Evolutionary conservation across 1,139 yeast species (phyloP).

Genomic region (Geotrichum macrosporum): DNA sequence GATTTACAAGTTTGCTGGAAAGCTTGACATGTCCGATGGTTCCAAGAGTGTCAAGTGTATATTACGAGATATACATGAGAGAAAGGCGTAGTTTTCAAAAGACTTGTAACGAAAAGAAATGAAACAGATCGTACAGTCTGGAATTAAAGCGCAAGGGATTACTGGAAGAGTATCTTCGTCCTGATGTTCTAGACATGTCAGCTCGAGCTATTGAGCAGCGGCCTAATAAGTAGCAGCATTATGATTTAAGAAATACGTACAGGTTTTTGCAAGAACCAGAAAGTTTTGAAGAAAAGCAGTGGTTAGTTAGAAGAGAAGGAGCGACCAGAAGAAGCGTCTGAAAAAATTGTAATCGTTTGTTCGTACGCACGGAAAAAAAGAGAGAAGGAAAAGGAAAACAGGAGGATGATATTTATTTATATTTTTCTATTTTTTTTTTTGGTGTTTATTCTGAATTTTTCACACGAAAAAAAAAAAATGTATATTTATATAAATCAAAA

Average conservation of each 20-base stretch:
- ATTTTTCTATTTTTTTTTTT: too few species aligned
- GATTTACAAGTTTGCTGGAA: neutral
- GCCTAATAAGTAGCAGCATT: neutral
- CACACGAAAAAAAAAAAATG: too few species aligned
- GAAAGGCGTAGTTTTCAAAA: neutral
- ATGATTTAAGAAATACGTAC: conserved; percentile 3
- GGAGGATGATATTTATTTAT: too few species aligned
- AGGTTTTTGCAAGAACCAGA: neutral
- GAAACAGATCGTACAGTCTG: conserved; percentile 19
- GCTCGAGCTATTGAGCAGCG: neutral
- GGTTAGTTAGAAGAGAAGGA: neutral
- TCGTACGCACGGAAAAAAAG: neutral
- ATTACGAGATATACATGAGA: neutral
- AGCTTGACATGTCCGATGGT: neutral
- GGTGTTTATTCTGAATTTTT: too few species aligned
- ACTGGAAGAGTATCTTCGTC: too few species aligned
- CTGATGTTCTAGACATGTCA: conserved; percentile 7
- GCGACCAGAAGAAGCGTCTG: too few species aligned
- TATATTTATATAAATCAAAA: too few species aligned
- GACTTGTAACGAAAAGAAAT: conserved; percentile 20
- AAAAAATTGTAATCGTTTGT: too few species aligned
- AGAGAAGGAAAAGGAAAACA: neutral
- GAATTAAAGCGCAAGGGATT: neutral
- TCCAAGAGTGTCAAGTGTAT: neutral
- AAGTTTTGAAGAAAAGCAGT: neutral